phyloP scores from a whole-genome alignment of 2,329 filamentous ascomycete genomes.

The Laburnicola sp. region DNA sequence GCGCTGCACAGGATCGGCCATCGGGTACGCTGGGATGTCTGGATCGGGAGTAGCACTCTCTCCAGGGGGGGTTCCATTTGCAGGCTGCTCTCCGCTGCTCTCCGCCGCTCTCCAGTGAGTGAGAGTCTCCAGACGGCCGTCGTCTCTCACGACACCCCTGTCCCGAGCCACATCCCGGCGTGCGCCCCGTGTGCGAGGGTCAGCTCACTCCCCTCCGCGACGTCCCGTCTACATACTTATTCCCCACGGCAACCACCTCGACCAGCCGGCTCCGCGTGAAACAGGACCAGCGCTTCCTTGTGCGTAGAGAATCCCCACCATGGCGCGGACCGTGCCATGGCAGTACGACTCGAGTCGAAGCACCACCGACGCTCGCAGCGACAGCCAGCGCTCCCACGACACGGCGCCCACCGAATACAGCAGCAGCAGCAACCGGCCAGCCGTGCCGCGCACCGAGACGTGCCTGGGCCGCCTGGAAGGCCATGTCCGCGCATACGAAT shows the following conservation, averaged over 20 bases:
- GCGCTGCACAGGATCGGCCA: slow-evolving; percentile 19
- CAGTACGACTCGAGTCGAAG: slow-evolving; percentile 40
- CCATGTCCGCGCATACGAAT: slow-evolving; percentile 31
- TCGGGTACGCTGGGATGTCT: slow-evolving; percentile 4
- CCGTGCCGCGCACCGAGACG: slow-evolving; percentile 36
- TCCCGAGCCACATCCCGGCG: slow-evolving; percentile 5
- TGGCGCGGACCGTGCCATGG: slow-evolving; percentile 40
- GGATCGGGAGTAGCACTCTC: slow-evolving; percentile 8
- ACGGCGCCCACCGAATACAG: slow-evolving; percentile 43
- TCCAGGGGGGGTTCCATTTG: slow-evolving; percentile 10
- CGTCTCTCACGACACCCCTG: background rate
- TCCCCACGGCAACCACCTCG: slow-evolving; percentile 4
- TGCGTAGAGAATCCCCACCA: slow-evolving; percentile 15
- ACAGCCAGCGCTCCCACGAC: slow-evolving; percentile 38
- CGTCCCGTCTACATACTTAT: slow-evolving; percentile 11
- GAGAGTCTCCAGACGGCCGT: background rate
- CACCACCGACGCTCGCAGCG: slow-evolving; percentile 36
- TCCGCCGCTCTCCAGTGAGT: background rate
- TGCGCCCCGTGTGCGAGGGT: slow-evolving; percentile 10
- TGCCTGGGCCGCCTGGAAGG: slow-evolving; percentile 36
- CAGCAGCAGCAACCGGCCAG: slow-evolving; percentile 24
- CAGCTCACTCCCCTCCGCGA: slow-evolving; percentile 12
- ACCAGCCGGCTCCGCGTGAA: slow-evolving; percentile 17
- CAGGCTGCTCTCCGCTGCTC: background rate
- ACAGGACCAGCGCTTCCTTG: slow-evolving; percentile 15